Evolutionary conservation across 176 grass and related monocot species (phyloP), one percentile per base, ranked within the genome.

Genomic region (Secale cereale): DNA sequence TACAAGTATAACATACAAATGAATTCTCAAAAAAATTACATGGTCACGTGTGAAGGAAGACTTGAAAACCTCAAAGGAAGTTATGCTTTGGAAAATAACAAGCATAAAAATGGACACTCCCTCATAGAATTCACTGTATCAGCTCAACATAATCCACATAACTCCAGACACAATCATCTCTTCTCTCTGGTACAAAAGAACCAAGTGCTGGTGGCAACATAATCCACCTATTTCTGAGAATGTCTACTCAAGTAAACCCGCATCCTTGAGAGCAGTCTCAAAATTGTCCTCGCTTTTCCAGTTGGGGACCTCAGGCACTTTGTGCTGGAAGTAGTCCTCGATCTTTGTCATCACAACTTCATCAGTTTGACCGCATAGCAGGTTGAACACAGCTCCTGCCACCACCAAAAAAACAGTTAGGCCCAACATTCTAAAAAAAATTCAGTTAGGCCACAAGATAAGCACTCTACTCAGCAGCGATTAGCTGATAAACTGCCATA

Each of bases 301-400:
- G 82, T 91, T 88, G 6, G 71, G 86, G 19, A 99, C 61, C 94
- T 91, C 92, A 50, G 86, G 81, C 69, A 97, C 93, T 59, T 78
- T 74, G 84, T 94, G 86, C 46, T 86, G 70, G 67, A 96, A 98
- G 64, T 98, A 92, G 32, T 81, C 37, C 91, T 98, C 87, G 39
- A 98, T 98, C 84, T 96, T 95, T 57, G 81, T 92, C 97, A 98
- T 98, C 63, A 98, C 86, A 66, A 74, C 77, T 48, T 60, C 78
- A 82, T 98, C 95, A 56, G 59, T 87, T 73, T 81, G 83, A 25
- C 89, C 92, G 22, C 93, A 98, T 31, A 98, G 16, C 50, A 98
- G 89, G 80, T 98, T 98, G 88, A 98, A 98, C 40, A 98, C 91
- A 89, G 91, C 97, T 86, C 97, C 97, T 98, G 84, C 84, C 39